A percentile compares a stretch with the other conserved stretches of the same genome.
phyloP scores from a whole-genome alignment of 345 rosid species.

The Odontarrhena argentea region DNA sequence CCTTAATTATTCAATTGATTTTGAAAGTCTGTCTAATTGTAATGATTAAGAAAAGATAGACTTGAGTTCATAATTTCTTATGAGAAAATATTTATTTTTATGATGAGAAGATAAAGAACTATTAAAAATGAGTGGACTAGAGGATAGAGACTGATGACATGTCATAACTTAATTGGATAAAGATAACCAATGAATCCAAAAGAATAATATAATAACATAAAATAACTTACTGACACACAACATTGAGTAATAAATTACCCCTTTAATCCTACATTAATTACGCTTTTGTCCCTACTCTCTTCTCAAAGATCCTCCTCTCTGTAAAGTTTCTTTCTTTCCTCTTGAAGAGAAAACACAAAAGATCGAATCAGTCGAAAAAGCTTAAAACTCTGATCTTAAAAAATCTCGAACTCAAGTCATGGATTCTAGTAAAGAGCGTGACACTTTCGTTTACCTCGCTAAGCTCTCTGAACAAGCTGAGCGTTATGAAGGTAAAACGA shows the following conservation, averaged over 20 bases:
- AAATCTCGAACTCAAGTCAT: constrained; percentile 26
- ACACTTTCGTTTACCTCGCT: constrained; percentile 54
- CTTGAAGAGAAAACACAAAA: constrained; percentile 10
- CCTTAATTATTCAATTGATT: no score
- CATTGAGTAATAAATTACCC: constrained; percentile 21
- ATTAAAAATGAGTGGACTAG: constrained; percentile 36
- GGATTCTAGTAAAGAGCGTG: constrained; percentile 54
- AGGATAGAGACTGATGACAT: constrained; percentile 35
- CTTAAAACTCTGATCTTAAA: not conserved
- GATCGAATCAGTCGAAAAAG: constrained; percentile 28
- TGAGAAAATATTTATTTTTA: not conserved
- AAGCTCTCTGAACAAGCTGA: constrained; percentile 77
- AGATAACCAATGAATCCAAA: constrained; percentile 18
- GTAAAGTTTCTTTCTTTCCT: constrained; percentile 2
- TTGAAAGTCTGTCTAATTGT: no score
- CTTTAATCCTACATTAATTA: constrained; percentile 23
- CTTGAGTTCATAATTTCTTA: not conserved
- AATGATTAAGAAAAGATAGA: no score
- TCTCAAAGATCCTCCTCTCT: constrained; percentile 22
- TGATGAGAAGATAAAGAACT: constrained; percentile 32
- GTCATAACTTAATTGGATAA: constrained; percentile 3
- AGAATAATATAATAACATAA: constrained; percentile 23
- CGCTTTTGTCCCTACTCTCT: constrained; percentile 34
- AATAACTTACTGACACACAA: constrained; percentile 23
- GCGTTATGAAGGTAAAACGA: constrained; percentile 53